These are phyloP conservation scores for Paralagenidium karlingii DNA, from an alignment of 352 stramenopile genomes.

Conservation along the genomic window DNA sequence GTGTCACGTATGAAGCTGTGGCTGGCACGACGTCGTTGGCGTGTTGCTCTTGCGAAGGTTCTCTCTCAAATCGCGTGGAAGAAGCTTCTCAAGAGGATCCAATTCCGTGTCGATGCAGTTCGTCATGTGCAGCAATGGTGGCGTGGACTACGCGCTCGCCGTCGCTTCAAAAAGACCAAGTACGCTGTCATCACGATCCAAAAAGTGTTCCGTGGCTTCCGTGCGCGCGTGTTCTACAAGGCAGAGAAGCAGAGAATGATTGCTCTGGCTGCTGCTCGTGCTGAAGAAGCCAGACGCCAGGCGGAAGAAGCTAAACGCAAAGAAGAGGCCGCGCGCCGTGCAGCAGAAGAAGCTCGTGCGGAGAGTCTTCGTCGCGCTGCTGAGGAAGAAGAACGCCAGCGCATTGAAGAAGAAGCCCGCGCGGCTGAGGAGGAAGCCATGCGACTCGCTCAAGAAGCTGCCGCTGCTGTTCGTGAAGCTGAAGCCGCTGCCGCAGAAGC, in stretches of 20 bases:
- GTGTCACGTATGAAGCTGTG: slow-evolving; percentile 54
- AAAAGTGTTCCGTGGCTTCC: slow-evolving; percentile 68
- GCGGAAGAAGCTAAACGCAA: slow-evolving; percentile 72
- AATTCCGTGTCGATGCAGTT: slow-evolving; percentile 43
- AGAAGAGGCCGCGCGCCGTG: slow-evolving; percentile 54
- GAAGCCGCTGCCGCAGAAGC: slow-evolving; percentile 60
- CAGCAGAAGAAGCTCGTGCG: slow-evolving; percentile 36
- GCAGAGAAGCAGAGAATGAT: slow-evolving; percentile 80
- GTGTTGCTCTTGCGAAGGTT: slow-evolving; percentile 53
- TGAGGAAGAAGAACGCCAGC: slow-evolving; percentile 41
- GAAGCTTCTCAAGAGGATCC: slow-evolving; percentile 36
- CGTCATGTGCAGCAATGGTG: slow-evolving; percentile 78
- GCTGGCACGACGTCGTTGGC: slow-evolving; percentile 58
- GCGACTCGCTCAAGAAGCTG: slow-evolving; percentile 35
- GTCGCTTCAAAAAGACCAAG: slow-evolving; percentile 75
- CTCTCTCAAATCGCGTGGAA: slow-evolving; percentile 42
- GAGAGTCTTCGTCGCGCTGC: slow-evolving; percentile 40
- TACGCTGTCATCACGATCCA: slow-evolving; percentile 58
- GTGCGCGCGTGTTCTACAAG: slow-evolving; percentile 60
- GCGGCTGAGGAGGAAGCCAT: slow-evolving; percentile 52
- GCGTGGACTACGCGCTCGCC: slow-evolving; percentile 54
- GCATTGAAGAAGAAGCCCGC: slow-evolving; percentile 59
- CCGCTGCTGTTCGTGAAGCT: slow-evolving; percentile 37
- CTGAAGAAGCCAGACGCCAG: slow-evolving; percentile 54
- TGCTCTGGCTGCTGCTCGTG: slow-evolving; percentile 53